Evolutionary conservation across 73 alveolate genomes (phyloP).

Genomic region (Durusdinium trenchii): DNA sequence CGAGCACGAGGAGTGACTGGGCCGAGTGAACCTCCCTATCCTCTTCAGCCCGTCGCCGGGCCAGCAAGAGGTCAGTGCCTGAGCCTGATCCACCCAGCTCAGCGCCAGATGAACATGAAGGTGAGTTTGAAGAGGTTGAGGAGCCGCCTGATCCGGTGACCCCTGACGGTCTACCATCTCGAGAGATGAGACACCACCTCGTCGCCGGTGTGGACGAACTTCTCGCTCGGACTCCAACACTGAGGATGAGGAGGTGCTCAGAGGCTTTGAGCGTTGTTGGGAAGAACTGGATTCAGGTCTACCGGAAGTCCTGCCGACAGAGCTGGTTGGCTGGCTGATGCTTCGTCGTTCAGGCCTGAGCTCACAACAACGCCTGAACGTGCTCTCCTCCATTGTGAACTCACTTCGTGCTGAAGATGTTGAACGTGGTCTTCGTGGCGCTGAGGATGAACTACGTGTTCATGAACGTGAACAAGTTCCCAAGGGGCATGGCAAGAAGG

Average conservation of each 20-base stretch:
- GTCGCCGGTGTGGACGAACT: neutral
- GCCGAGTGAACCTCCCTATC: neutral
- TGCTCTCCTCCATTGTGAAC: neutral
- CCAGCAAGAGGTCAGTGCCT: neutral
- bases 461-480: neutral
- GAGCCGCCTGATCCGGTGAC: neutral
- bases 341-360: neutral
- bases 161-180: no score
- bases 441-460: constrained; percentile 47
- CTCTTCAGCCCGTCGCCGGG: neutral
- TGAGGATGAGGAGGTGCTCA: neutral
- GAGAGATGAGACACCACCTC: neutral
- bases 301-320: constrained; percentile 23
- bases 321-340: constrained; percentile 61
- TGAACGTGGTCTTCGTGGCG: constrained; percentile 40
- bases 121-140: neutral
- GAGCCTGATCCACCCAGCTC: neutral
- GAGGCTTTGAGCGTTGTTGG: neutral
- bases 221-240: neutral
- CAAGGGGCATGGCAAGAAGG: constrained; percentile 55
- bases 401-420: constrained; percentile 39
- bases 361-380: constrained; percentile 15
- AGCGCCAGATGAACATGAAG: neutral
- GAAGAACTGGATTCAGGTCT: constrained; percentile 19
- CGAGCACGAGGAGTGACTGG: neutral